A percentile compares a stretch with the other conserved stretches of the same genome.
Evolutionary conservation across 1,139 yeast genomes (phyloP).

Genomic region (Kodamaea arcana): DNA sequence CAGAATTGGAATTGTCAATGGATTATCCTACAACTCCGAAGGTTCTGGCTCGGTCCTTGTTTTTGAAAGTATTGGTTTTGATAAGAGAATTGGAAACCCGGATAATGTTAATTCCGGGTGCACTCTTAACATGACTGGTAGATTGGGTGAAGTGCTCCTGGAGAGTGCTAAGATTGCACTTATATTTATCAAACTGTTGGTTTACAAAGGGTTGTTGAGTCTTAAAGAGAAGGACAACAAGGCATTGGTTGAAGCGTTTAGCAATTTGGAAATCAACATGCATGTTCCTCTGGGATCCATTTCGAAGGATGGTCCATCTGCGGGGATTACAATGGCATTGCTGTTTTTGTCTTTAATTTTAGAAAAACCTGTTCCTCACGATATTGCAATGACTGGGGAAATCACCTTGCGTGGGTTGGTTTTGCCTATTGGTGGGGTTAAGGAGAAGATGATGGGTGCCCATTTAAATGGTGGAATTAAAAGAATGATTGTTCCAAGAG

Average conservation of each 20-base stretch:
- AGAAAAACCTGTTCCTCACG: slow-evolving; percentile 60
- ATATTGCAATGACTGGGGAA: slow-evolving; percentile 92
- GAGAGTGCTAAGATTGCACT: slow-evolving; percentile 82
- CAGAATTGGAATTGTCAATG: slow-evolving; percentile 73
- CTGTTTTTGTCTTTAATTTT: slow-evolving; percentile 71
- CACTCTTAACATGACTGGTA: slow-evolving; percentile 70
- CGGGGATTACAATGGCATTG: slow-evolving; percentile 86
- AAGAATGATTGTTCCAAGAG: slow-evolving; percentile 64
- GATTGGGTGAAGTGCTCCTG: slow-evolving; percentile 76
- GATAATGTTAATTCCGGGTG: slow-evolving; percentile 32
- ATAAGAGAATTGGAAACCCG: slow-evolving; percentile 15
- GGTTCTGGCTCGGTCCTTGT: slow-evolving; percentile 83
- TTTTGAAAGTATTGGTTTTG: slow-evolving; percentile 72
- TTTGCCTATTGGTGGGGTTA: slow-evolving; percentile 85
- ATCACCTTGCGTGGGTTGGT: slow-evolving; percentile 83
- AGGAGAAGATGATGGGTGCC: slow-evolving; percentile 83
- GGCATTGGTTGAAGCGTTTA: slow-evolving; percentile 39
- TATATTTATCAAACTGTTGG: slow-evolving; percentile 65
- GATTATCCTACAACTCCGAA: slow-evolving; percentile 81
- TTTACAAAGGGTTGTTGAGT: slow-evolving; percentile 32
- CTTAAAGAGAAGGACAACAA: slow-evolving; percentile 20
- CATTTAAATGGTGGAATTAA: slow-evolving; percentile 63
- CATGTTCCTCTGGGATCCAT: slow-evolving; percentile 91
- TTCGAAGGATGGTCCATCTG: slow-evolving; percentile 90
- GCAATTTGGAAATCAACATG: slow-evolving; percentile 63